phyloP scores from a whole-genome alignment of 2,329 filamentous ascomycete species.

The Penicillium sp. region DNA sequence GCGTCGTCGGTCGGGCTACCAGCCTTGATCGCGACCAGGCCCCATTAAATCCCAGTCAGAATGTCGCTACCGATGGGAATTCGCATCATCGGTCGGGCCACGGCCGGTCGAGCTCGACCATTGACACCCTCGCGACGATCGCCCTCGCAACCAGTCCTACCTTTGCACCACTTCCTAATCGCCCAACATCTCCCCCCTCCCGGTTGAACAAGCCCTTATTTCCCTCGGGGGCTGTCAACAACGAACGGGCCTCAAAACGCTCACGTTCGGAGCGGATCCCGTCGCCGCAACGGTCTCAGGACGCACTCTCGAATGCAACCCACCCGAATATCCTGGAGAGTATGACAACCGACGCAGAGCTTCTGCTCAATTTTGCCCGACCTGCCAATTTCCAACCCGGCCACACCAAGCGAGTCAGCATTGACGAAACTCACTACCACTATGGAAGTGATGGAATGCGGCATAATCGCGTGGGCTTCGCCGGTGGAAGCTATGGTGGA shows the following conservation, averaged over 20 bases:
- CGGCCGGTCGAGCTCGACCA: constrained; percentile 46
- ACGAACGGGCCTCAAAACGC: constrained; percentile 57
- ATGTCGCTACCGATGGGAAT: constrained; percentile 19
- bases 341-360: constrained; percentile 49
- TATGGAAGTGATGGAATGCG: constrained; percentile 22
- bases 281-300: constrained; percentile 38
- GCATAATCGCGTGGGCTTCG: constrained; percentile 23
- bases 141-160: constrained; percentile 50
- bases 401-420: constrained; percentile 30
- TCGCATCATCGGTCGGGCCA: constrained; percentile 37
- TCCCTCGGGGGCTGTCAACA: constrained; percentile 28
- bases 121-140: constrained; percentile 51
- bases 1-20: constrained; percentile 24
- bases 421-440: constrained; percentile 31
- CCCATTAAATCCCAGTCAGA: constrained; percentile 20
- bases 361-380: constrained; percentile 47
- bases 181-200: constrained; percentile 29
- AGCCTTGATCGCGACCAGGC: constrained; percentile 25
- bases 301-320: constrained; percentile 28
- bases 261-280: constrained; percentile 58
- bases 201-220: constrained; percentile 27
- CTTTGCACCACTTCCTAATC: constrained; percentile 37
- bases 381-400: constrained; percentile 35
- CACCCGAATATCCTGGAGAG: constrained; percentile 36
- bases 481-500: constrained; percentile 12